phyloP scores from a whole-genome alignment of 2,329 filamentous ascomycete species.

The Fusarium bulbicola region DNA sequence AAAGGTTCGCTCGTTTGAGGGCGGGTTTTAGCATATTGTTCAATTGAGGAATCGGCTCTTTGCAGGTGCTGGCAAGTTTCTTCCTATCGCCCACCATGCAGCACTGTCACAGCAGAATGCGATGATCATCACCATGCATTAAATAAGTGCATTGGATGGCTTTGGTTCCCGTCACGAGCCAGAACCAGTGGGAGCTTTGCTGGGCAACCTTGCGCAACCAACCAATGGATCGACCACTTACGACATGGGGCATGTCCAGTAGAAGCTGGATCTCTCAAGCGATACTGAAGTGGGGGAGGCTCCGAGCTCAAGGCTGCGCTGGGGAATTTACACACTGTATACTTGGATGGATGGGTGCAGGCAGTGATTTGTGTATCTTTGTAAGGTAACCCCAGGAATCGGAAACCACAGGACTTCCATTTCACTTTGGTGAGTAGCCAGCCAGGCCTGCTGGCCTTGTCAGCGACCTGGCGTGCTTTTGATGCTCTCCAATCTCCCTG shows the following conservation, averaged over 20 bases:
- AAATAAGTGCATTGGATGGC: background rate
- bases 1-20: constrained; percentile 20
- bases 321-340: constrained; percentile 35
- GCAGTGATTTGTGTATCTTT: constrained; percentile 20
- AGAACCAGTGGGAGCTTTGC: constrained; percentile 10
- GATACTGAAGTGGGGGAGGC: constrained; percentile 21
- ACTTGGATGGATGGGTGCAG: constrained; percentile 15
- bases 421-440: background rate
- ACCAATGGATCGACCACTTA: constrained; percentile 25
- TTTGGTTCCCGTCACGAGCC: background rate
- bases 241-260: constrained; percentile 6
- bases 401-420: background rate
- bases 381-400: background rate
- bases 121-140: constrained; percentile 9
- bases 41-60: background rate
- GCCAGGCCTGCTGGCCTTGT: background rate
- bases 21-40: constrained; percentile 5
- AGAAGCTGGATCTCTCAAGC: constrained; percentile 20
- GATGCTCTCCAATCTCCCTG: constrained; percentile 12
- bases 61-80: constrained; percentile 3
- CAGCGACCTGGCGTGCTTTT: background rate
- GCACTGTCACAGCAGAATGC: constrained; percentile 15
- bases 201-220: constrained; percentile 12
- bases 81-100: constrained; percentile 15
- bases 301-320: constrained; percentile 43